Conservation (phyloP, 73 alveolate genomes). For the Paramecium biaurelia region DNA sequence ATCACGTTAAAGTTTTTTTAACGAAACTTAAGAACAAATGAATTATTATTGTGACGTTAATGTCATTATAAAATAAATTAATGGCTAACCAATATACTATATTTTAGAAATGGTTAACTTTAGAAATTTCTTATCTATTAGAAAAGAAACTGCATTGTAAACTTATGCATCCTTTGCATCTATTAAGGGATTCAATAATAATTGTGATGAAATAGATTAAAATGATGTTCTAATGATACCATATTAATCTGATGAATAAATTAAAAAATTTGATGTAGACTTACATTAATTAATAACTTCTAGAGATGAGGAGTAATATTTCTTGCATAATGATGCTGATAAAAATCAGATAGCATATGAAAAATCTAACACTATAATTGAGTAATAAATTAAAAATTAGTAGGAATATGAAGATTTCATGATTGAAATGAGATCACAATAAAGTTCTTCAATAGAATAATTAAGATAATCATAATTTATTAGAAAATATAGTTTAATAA, state of each 20-base stretch:
- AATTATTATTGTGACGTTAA: not conserved
- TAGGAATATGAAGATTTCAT: not conserved
- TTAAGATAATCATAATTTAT: not conserved
- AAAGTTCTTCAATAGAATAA: not conserved
- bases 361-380: not conserved
- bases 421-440: not conserved
- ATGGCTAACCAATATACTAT: not conserved
- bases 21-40: not conserved
- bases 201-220: not conserved
- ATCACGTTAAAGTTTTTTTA: not conserved
- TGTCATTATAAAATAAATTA: not conserved
- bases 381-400: not conserved
- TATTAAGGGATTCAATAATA: not conserved
- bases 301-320: not conserved
- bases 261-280: not conserved
- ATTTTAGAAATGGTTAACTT: not conserved
- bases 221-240: not conserved
- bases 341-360: not conserved
- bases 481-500: not conserved
- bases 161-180: not conserved
- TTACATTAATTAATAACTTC: not conserved
- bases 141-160: not conserved
- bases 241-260: not conserved
- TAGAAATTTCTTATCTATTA: not conserved
- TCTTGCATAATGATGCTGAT: not conserved